Evolutionary conservation across 257 asterid species (phyloP).

Genomic region (Forsythia viridissima): DNA sequence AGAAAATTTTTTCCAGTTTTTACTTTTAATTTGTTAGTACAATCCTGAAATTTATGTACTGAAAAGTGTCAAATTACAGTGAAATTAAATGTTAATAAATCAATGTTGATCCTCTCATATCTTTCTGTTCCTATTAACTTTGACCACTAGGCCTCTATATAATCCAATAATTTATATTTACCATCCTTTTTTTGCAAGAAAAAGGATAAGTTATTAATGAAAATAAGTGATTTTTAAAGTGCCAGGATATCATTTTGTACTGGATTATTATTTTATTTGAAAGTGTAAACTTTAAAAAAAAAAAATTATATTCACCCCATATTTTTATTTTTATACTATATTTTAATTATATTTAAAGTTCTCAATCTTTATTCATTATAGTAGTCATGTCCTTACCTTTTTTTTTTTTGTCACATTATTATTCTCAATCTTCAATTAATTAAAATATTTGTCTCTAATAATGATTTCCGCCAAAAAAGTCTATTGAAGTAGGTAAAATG

Average conservation of each 20-base stretch:
- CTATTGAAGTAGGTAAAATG: too few species aligned
- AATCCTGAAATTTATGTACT: conserved; percentile 21
- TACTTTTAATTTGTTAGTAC: conserved; percentile 18
- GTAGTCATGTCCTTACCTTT: too few species aligned
- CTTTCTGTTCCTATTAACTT: conserved; percentile 31
- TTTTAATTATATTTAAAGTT: too few species aligned
- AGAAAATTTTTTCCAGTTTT: conserved; percentile 13
- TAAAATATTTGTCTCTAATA: too few species aligned
- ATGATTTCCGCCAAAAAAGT: too few species aligned
- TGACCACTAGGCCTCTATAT: conserved; percentile 20
- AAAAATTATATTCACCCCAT: too few species aligned
- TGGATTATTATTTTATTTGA: background rate
- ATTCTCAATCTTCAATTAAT: too few species aligned
- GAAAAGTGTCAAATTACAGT: too few species aligned
- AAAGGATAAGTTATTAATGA: background rate
- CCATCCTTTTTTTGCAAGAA: background rate
- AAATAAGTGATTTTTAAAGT: background rate
- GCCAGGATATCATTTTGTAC: background rate
- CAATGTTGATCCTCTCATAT: conserved; percentile 44
- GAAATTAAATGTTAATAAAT: conserved; percentile 15
- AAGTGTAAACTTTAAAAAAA: background rate
- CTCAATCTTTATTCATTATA: too few species aligned
- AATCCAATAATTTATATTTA: conserved; percentile 18
- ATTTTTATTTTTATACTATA: too few species aligned
- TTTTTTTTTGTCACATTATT: too few species aligned